These are phyloP conservation scores for Lyophyllum shimeji DNA, from an alignment of 768 basidiomycete genomes.

Conservation along the genomic window DNA sequence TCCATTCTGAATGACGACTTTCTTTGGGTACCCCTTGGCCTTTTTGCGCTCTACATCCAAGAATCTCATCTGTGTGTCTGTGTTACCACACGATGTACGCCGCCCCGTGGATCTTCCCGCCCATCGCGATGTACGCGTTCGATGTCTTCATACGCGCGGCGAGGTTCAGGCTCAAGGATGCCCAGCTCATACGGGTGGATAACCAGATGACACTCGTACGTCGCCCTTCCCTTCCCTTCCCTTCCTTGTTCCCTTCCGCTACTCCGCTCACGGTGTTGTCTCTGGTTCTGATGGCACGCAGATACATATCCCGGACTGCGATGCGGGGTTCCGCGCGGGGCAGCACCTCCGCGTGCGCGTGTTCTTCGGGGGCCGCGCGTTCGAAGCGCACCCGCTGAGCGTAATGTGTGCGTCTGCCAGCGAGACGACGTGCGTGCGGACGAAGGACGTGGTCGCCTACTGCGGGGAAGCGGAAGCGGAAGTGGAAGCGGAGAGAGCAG, in stretches of 20 bases:
- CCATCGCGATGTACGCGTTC: slow-evolving; percentile 75
- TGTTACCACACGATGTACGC: slow-evolving; percentile 86
- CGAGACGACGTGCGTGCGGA: too few species aligned
- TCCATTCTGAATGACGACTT: background rate
- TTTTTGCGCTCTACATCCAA: background rate
- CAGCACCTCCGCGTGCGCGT: slow-evolving; percentile 77
- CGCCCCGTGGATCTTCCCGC: slow-evolving; percentile 79
- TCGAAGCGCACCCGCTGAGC: slow-evolving; percentile 82
- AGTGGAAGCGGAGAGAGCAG: background rate
- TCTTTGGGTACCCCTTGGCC: background rate
- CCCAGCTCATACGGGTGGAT: slow-evolving; percentile 60
- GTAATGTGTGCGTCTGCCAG: slow-evolving; percentile 59
- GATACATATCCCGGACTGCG: slow-evolving; percentile 15
- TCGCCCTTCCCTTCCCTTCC: slow-evolving; percentile 10
- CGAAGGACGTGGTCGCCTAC: too few species aligned
- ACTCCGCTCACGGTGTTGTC: too few species aligned
- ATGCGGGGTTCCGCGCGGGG: slow-evolving; percentile 70
- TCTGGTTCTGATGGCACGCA: background rate
- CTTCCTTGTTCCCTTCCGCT: too few species aligned
- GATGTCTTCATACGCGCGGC: slow-evolving; percentile 76
- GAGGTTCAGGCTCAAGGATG: slow-evolving; percentile 75
- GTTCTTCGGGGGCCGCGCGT: slow-evolving; percentile 57
- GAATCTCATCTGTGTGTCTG: slow-evolving; percentile 24
- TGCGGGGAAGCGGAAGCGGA: too few species aligned
- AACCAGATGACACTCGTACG: slow-evolving; percentile 71